Evolutionary conservation across 352 stramenopile genomes (phyloP).

Genomic region (Phytophthora brassicae): DNA sequence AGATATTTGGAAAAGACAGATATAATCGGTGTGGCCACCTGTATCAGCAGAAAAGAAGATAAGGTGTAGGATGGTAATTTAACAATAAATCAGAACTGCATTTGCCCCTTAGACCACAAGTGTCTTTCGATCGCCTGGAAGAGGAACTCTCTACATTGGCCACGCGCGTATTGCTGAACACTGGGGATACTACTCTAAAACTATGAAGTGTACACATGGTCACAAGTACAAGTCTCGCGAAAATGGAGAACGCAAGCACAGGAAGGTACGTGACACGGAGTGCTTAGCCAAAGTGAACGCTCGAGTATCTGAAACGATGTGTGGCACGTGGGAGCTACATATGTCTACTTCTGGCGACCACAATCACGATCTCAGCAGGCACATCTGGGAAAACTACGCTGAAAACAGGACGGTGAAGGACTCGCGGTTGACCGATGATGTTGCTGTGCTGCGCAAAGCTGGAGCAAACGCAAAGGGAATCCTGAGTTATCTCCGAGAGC

Average conservation of each 20-base stretch:
- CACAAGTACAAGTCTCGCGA: not conserved
- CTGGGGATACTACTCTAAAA: too few species aligned
- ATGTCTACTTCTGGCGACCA: not conserved
- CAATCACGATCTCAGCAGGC: not conserved
- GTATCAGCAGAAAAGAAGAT: too few species aligned
- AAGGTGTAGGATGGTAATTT: too few species aligned
- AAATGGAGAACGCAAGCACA: not conserved
- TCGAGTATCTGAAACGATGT: not conserved
- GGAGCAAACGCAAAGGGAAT: not conserved
- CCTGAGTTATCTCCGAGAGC: not conserved
- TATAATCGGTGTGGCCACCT: too few species aligned
- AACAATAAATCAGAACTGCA: too few species aligned
- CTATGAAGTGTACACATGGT: not conserved
- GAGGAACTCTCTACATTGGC: too few species aligned
- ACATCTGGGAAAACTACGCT: not conserved
- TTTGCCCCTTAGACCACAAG: too few species aligned
- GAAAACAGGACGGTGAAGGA: not conserved
- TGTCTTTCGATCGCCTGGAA: too few species aligned
- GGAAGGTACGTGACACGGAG: not conserved
- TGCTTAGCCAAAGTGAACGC: not conserved
- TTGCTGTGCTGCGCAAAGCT: not conserved
- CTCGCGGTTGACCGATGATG: not conserved
- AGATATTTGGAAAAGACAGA: too few species aligned
- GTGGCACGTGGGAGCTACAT: not conserved
- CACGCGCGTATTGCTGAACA: too few species aligned